Percentiles rank a stretch among this genome's conserved stretches.
Conservation (phyloP, 139 green algal species). For the Haematococcus sp. region DNA sequence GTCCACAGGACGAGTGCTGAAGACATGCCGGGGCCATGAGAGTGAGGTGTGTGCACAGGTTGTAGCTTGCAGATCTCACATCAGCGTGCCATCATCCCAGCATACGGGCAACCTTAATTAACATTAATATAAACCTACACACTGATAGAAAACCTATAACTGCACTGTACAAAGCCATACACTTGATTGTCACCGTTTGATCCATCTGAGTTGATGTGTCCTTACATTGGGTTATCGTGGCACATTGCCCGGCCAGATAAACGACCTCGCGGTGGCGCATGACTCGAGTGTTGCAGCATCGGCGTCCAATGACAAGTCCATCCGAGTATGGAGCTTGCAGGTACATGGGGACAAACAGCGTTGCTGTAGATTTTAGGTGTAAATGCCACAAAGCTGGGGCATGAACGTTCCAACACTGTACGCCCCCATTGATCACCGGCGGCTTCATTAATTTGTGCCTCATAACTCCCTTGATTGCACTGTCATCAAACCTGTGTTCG, state of each 20-base stretch:
- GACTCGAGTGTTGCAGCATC: conserved; percentile 60
- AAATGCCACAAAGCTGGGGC: neutral
- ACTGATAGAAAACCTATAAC: no score
- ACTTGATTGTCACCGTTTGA: no score
- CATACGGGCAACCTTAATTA: no score
- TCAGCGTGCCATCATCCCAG: no score
- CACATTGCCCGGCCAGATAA: conserved; percentile 32
- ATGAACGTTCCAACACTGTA: neutral
- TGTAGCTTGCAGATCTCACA: no score
- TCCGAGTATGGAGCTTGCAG: conserved; percentile 72
- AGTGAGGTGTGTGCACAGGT: conserved; percentile 28
- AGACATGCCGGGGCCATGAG: conserved; percentile 57
- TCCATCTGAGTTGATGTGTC: no score
- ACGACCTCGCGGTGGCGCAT: conserved; percentile 58
- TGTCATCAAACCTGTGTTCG: neutral
- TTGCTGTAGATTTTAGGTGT: no score
- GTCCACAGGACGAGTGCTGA: conserved; percentile 56
- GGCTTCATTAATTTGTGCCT: neutral
- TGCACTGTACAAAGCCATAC: no score
- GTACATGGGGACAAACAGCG: conserved; percentile 11
- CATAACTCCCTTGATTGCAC: neutral
- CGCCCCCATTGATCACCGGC: neutral
- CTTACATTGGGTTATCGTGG: no score
- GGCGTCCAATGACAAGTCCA: conserved; percentile 47
- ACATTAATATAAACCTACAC: no score